These are phyloP conservation scores for Epichloe hybrida DNA, from an alignment of 2,329 filamentous ascomycete genomes.

Conservation along the genomic window DNA sequence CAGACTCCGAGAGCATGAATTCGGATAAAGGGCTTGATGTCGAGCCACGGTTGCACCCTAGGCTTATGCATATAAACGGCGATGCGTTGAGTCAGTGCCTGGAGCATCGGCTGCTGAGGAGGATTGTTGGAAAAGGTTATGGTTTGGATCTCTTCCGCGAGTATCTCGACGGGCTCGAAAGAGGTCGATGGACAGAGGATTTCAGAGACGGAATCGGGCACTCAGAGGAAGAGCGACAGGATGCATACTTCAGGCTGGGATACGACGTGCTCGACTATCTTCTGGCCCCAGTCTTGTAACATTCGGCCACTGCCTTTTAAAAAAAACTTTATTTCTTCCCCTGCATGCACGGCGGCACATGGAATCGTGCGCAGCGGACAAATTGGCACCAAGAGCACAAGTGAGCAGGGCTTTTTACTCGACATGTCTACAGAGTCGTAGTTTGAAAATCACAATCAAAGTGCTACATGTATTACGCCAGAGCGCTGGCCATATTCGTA, in stretches of 20 bases:
- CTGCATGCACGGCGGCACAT: too few species aligned
- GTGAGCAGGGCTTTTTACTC: too few species aligned
- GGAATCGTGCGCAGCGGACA: too few species aligned
- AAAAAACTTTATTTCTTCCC: neutral
- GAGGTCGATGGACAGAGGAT: conserved; percentile 24
- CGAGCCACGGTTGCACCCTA: conserved; percentile 28
- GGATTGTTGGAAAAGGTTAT: conserved; percentile 21
- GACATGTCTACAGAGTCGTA: too few species aligned
- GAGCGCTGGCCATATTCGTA: too few species aligned
- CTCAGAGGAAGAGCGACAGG: conserved; percentile 11
- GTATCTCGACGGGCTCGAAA: conserved; percentile 36
- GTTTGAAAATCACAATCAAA: too few species aligned
- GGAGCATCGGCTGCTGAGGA: conserved; percentile 30
- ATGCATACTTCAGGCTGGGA: conserved; percentile 31
- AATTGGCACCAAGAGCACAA: too few species aligned
- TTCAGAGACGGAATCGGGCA: conserved; percentile 13
- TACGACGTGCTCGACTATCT: conserved; percentile 43
- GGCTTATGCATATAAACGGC: conserved; percentile 52
- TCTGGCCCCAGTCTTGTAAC: conserved; percentile 35
- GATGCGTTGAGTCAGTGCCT: conserved; percentile 47
- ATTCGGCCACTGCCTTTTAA: neutral
- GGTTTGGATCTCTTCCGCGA: conserved; percentile 29
- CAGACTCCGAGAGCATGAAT: conserved; percentile 7
- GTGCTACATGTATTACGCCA: too few species aligned
- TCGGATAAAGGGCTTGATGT: conserved; percentile 10